Evolutionary conservation across 78 protist genomes (phyloP).

Genomic region (Planoprotostelium fungivorum): DNA sequence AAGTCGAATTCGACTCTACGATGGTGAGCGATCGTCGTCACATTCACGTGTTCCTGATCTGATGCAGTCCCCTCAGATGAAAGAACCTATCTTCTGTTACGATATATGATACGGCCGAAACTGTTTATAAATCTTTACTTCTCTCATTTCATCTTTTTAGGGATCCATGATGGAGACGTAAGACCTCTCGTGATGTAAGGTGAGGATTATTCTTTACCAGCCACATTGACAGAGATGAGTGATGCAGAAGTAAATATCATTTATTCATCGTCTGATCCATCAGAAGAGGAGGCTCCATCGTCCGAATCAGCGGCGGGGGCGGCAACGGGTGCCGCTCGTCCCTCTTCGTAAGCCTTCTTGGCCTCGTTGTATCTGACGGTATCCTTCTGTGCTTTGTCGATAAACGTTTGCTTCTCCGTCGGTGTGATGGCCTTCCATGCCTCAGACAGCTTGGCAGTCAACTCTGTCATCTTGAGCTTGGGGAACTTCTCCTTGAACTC

Average conservation of each 20-base stretch:
- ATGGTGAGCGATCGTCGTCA: too few species aligned
- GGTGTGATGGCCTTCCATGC: slow-evolving; percentile 19
- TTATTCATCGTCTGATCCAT: not conserved
- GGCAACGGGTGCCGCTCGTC: not conserved
- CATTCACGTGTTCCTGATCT: too few species aligned
- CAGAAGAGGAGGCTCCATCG: not conserved
- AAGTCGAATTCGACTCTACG: too few species aligned
- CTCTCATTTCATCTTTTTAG: too few species aligned
- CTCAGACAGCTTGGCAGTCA: slow-evolving; percentile 24
- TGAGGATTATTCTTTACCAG: too few species aligned
- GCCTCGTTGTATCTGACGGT: not conserved
- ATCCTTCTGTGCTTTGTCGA: not conserved
- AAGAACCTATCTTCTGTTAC: too few species aligned
- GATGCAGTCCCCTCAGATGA: too few species aligned
- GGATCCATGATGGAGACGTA: too few species aligned
- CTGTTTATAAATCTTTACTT: too few species aligned
- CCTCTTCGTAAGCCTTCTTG: not conserved
- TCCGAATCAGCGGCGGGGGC: not conserved
- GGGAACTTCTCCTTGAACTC: slow-evolving; percentile 17
- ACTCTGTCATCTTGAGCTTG: slow-evolving; percentile 32
- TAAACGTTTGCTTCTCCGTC: not conserved
- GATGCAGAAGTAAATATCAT: not conserved
- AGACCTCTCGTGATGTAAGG: too few species aligned
- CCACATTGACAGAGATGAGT: not conserved
- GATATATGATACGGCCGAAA: too few species aligned